Conservation (phyloP, 768 basidiomycete species). For the Ramaria sp. region DNA sequence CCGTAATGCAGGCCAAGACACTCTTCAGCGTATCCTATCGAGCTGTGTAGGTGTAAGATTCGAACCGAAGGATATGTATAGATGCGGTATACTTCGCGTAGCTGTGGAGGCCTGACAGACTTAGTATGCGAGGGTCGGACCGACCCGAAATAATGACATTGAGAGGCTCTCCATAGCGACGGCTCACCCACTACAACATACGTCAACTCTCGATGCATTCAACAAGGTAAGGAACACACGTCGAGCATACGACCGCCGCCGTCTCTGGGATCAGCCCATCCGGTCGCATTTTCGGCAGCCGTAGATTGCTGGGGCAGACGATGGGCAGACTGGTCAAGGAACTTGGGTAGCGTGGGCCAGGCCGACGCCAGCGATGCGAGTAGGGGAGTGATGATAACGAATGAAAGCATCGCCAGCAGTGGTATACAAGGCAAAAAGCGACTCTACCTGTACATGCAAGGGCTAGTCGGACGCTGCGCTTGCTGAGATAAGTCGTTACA, state of each 20-base stretch:
- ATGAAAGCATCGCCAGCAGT: neutral
- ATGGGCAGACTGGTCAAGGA: neutral
- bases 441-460: neutral
- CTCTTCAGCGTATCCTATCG: slow-evolving; percentile 74
- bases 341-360: neutral
- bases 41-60: slow-evolving; percentile 27
- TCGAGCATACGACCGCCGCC: slow-evolving; percentile 70
- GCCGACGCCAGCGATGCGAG: neutral
- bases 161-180: slow-evolving; percentile 64
- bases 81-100: slow-evolving; percentile 48
- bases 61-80: no score
- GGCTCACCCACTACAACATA: slow-evolving; percentile 25
- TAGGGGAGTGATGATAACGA: neutral
- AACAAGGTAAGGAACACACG: slow-evolving; percentile 31
- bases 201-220: neutral
- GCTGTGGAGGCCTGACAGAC: slow-evolving; percentile 54
- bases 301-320: neutral
- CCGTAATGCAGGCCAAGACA: slow-evolving; percentile 76
- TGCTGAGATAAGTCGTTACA: neutral
- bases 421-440: no score
- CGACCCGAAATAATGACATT: slow-evolving; percentile 73
- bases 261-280: slow-evolving; percentile 59
- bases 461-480: neutral
- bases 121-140: slow-evolving; percentile 74
- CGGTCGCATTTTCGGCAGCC: slow-evolving; percentile 10